Conservation (phyloP, 148 eudicot genomes). For the Polygonum aviculare region DNA sequence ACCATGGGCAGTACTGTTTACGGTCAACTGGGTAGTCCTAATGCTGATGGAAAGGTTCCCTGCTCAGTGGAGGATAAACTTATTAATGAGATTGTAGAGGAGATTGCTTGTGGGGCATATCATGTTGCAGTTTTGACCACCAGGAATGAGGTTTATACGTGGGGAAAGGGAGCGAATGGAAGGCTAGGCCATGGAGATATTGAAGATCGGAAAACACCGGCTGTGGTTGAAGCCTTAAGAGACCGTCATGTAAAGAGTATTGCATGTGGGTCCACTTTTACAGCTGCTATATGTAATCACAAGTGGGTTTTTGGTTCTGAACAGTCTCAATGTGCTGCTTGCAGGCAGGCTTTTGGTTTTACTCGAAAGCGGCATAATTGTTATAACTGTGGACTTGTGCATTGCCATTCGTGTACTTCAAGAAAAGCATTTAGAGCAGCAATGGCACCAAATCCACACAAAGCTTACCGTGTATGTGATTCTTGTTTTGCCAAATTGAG, state of each 20-base stretch:
- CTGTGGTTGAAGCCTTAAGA: constrained; percentile 75
- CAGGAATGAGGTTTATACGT: constrained; percentile 83
- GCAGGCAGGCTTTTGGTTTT: constrained; percentile 92
- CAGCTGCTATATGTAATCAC: constrained; percentile 88
- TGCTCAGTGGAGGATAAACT: constrained; percentile 73
- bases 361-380: constrained; percentile 95
- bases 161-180: constrained; percentile 99
- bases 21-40: constrained; percentile 87
- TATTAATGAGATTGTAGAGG: constrained; percentile 54
- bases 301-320: constrained; percentile 97
- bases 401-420: constrained; percentile 90
- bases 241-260: constrained; percentile 81
- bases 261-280: constrained; percentile 84
- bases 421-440: constrained; percentile 78
- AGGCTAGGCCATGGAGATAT: constrained; percentile 92
- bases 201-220: constrained; percentile 81
- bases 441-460: constrained; percentile 79
- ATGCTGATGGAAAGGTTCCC: constrained; percentile 71
- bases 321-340: constrained; percentile 89
- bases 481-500: constrained; percentile 69
- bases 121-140: constrained; percentile 85
- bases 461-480: constrained; percentile 94
- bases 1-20: constrained; percentile 96
- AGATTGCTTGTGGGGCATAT: constrained; percentile 86
- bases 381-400: constrained; percentile 95